Base-by-base conservation (phyloP, 208 protist genomes). In the Crithidia expoeki region DNA sequence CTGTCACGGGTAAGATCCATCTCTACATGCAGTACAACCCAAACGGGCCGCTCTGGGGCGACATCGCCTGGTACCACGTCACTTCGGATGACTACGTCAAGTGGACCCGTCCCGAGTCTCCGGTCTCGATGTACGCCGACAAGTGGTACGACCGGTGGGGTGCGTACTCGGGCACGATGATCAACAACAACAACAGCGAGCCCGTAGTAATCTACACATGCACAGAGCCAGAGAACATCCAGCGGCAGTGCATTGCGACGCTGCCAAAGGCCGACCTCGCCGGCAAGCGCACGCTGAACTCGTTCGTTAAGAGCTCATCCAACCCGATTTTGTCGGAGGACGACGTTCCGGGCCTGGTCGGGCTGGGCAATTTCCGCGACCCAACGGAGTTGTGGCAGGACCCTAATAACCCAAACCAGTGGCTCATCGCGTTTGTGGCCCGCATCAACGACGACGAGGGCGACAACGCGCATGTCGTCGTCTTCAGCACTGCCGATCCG, bases 11-110 rank as follows among this genome's bases (percentile, higher is more conserved):
- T 30, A 79, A 73, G 42, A 80, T 85, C 32, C 72, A 88, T 62
- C 55, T 84, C 52, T 86, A 85, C 82, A 85, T 88, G 73, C 82
- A 90, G 77, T 88, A 88, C 76, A 86, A 88, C 79, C 85, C 85
- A 21, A 62, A 80, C 71, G 68, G 70, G 61, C 68, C 84, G 47
- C 58, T 88, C 38, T 84, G 79, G 78, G 83, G 83, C 36, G 79
- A 85, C 69, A 85, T 83, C 51, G 67, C 49, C 44, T 89, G 84
- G 84, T 89, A 86, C 65, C 80, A 89, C 79, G 69, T 84, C 47
- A 86, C 83, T 28, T 82, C 76, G 44, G 66, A 69, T 25, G 80
- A 89, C 77, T 86, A 89, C 71, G 83, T 86, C 38, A 80, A 83
- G 71, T 89, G 83, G 83, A 49, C 67, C 49, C 74, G 46, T 32